Base-by-base conservation (phyloP, 257 asterid genomes). In the Schizonepeta tenuifolia region DNA sequence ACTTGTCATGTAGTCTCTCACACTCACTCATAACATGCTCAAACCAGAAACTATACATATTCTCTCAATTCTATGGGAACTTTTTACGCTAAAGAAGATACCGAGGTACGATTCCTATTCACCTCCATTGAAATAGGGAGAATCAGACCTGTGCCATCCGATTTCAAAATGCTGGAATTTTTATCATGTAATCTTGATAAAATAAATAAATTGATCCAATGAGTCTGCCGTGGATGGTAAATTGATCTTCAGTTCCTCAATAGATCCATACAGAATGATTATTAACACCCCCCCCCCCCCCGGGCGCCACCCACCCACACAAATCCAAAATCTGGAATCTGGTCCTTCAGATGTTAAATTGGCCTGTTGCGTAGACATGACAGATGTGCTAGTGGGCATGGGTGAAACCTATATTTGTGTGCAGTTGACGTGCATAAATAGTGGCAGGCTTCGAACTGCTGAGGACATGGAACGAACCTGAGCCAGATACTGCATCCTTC, bases 401-500 rank as follows among this genome's bases (percentile, higher is more conserved):
- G 6, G 63, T 4, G 1, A 2, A 40, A n/a, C 10, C 13, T 26
- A 26, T 24, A 24, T 59, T 18, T 7, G 65, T 33, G 47, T 60
- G 66, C 46, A 60, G 24, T 33, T 61, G 31, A 18, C 31, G 36
- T 24, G 43, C 75, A 72, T 35, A 64, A 49, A 69, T 75, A 67
- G 51, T 72, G 51, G 26, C 64, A 65, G 43, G 62, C 26, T 65
- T 72, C 51, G 70, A 71, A 63, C 53, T 31, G 60, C 44, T 53
- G 73, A 62, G 53, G 53, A 28, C 49, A 55, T 9, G 60, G 59
- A 83, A 76, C 43, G 17, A 80, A 93, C 98, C 98, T 89, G 93
- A 46, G 89, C 88, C 54, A 94, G 93, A 81, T 85, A 80, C 67
- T 81, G 94, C 88, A 88, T 82, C 87, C 96, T 88, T 86, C 86